Evolutionary conservation across 23 red algal species (phyloP).

Genomic region (Gracilaria caudata): DNA sequence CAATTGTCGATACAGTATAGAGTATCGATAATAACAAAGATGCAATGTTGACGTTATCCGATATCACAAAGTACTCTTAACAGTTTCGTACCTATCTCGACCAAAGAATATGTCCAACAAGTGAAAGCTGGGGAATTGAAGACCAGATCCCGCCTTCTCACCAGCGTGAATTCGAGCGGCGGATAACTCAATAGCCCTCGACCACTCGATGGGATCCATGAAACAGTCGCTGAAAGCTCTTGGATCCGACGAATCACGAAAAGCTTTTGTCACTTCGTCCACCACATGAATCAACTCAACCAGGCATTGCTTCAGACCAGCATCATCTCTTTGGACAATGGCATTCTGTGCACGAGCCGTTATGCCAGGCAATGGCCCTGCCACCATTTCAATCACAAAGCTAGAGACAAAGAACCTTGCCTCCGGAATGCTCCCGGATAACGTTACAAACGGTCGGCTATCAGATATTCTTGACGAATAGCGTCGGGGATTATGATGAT

Average conservation of each 20-base stretch:
- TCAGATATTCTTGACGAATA: no score
- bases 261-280: constrained; percentile 23
- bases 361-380: constrained; percentile 2
- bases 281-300: background rate
- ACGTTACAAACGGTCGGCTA: background rate
- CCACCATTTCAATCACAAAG: background rate
- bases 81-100: no score
- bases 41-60: no score
- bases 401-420: background rate
- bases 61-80: no score
- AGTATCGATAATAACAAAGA: no score
- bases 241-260: background rate
- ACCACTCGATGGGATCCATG: constrained; percentile 9
- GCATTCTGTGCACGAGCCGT: background rate
- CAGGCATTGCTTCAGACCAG: background rate
- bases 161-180: background rate
- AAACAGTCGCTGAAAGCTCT: background rate
- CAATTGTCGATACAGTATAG: no score
- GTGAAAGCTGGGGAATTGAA: constrained; percentile 7
- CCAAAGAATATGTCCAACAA: constrained; percentile 3
- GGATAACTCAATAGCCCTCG: background rate
- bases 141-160: background rate
- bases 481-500: no score
- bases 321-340: background rate
- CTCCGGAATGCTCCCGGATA: constrained; percentile 5